These are phyloP conservation scores for Flaveria bidentis DNA, from an alignment of 129 eudicot genomes.

Conservation along the genomic window DNA sequence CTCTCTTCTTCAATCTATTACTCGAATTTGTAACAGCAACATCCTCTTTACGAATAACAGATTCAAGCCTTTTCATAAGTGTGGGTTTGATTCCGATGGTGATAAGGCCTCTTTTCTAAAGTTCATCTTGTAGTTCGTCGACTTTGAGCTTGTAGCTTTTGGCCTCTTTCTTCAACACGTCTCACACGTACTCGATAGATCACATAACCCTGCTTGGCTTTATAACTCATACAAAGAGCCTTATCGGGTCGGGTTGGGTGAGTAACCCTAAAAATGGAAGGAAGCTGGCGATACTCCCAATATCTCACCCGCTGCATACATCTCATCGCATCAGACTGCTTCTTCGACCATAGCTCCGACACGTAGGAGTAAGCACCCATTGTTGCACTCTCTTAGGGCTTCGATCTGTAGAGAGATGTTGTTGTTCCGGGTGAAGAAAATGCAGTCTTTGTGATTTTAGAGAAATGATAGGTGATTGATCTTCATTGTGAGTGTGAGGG, in stretches of 20 bases:
- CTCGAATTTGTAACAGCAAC: slow-evolving; percentile 14
- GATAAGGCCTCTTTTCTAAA: no score
- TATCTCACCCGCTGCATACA: slow-evolving; percentile 72
- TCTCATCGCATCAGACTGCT: slow-evolving; percentile 82
- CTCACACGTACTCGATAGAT: no score
- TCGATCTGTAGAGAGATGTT: slow-evolving; percentile 32
- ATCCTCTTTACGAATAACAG: slow-evolving; percentile 48
- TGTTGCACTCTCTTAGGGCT: slow-evolving; percentile 17
- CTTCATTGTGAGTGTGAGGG: no score
- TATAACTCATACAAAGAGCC: slow-evolving; percentile 89
- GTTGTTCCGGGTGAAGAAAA: slow-evolving; percentile 8
- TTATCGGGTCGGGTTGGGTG: slow-evolving; percentile 89
- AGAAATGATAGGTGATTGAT: no score
- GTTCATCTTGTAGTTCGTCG: no score
- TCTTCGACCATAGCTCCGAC: slow-evolving; percentile 76
- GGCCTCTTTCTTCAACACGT: no score
- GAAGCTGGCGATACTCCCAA: slow-evolving; percentile 94
- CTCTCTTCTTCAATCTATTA: no score
- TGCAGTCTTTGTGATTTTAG: not conserved
- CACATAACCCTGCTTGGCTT: slow-evolving; percentile 97
- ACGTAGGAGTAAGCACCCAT: slow-evolving; percentile 68
- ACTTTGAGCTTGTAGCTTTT: no score
- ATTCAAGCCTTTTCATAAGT: slow-evolving; percentile 66
- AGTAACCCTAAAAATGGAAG: slow-evolving; percentile 82
- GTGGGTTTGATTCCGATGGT: no score